Evolutionary conservation across 2,329 filamentous ascomycete species (phyloP).

Genomic region (Sclerotinia subarctica): DNA sequence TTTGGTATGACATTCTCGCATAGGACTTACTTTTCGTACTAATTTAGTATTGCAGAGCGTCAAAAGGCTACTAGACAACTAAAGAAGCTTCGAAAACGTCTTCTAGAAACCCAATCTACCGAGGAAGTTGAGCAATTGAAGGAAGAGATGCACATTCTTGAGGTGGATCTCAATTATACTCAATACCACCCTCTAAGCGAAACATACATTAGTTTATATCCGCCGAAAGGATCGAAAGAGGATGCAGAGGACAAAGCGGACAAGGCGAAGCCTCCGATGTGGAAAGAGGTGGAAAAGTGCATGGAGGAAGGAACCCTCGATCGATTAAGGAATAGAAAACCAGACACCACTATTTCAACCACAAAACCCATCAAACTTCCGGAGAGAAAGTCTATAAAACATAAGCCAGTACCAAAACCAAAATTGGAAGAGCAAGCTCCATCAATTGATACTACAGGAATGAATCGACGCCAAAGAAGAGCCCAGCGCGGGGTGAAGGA

Average conservation of each 20-base stretch:
- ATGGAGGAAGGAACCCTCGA: conserved; percentile 51
- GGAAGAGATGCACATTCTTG: conserved; percentile 60
- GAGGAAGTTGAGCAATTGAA: conserved; percentile 52
- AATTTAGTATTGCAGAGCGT: conserved; percentile 50
- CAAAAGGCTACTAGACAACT: conserved; percentile 67
- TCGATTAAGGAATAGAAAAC: conserved; percentile 32
- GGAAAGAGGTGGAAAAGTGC: conserved; percentile 63
- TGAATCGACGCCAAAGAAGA: conserved; percentile 37
- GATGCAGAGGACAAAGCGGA: conserved; percentile 31
- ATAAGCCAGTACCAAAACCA: conserved; percentile 22
- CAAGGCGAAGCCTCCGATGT: conserved; percentile 54
- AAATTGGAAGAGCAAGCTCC: conserved; percentile 10
- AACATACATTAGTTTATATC: conserved; percentile 65
- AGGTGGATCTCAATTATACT: conserved; percentile 75
- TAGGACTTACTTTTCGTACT: conserved; percentile 17
- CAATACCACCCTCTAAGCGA: conserved; percentile 69
- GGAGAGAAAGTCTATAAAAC: conserved; percentile 26
- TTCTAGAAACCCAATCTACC: conserved; percentile 50
- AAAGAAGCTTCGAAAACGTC: conserved; percentile 61
- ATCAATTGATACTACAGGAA: conserved; percentile 33
- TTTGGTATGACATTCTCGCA: conserved; percentile 57
- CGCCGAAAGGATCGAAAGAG: conserved; percentile 42
- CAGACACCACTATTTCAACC: conserved; percentile 18
- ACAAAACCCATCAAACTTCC: conserved; percentile 26
- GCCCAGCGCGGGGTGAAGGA: conserved; percentile 27